These are phyloP conservation scores for Ceratocystis huliohia DNA, from an alignment of 2,329 filamentous ascomycete species.

Conservation along the genomic window DNA sequence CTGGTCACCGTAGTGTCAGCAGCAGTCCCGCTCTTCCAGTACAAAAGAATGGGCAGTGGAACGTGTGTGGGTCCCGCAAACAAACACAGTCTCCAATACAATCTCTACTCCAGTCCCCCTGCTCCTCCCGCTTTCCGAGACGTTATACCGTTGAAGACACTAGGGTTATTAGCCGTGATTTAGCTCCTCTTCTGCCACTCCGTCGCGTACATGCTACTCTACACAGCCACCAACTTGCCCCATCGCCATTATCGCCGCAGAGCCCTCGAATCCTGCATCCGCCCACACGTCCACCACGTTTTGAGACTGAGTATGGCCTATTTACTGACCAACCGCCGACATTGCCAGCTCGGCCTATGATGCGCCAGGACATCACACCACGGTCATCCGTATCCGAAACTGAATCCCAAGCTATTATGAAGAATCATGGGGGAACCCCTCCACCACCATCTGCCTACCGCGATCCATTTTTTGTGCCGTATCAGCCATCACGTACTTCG, in stretches of 20 bases:
- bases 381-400: not conserved
- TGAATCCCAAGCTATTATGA: not conserved
- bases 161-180: not conserved
- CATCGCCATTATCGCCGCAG: not conserved
- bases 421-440: not conserved
- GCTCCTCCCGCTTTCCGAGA: not conserved
- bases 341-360: not conserved
- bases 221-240: not conserved
- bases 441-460: conserved; percentile 14
- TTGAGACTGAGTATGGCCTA: not conserved
- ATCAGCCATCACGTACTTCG: not conserved
- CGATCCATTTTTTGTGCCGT: conserved; percentile 6
- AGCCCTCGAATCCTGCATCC: not conserved
- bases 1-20: not conserved
- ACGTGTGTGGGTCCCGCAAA: not conserved
- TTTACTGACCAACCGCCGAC: not conserved
- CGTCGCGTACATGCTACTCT: not conserved
- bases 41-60: not conserved
- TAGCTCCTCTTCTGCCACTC: not conserved
- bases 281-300: not conserved
- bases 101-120: not conserved
- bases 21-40: not conserved
- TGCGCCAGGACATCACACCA: not conserved
- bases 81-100: not conserved
- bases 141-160: not conserved